phyloP scores from a whole-genome alignment of 345 rosid genomes.

The Citrus unshiu region DNA sequence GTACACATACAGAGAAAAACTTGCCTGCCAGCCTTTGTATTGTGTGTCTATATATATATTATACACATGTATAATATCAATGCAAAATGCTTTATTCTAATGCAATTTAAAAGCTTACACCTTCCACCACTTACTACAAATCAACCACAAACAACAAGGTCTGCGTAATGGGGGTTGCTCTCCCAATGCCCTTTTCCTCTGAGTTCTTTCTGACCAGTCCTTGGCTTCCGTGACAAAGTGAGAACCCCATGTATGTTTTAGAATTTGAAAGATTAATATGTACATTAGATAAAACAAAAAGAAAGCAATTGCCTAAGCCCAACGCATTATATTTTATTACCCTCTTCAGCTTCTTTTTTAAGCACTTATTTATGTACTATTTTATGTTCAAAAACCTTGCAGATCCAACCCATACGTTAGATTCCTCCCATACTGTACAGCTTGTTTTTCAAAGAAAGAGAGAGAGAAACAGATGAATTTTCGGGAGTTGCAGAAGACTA shows the following conservation, averaged over 20 bases:
- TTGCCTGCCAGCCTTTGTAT: not conserved
- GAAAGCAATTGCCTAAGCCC: constrained; percentile 38
- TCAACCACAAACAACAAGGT: constrained; percentile 10
- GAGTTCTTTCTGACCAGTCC: constrained; percentile 30
- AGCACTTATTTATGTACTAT: constrained; percentile 31
- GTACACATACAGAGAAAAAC: constrained; percentile 7
- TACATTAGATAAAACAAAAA: constrained; percentile 52
- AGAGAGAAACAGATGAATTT: constrained; percentile 13
- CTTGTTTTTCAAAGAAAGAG: constrained; percentile 35
- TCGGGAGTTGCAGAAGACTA: constrained; percentile 14
- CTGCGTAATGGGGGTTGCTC: constrained; percentile 27
- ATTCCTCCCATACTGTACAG: constrained; percentile 47
- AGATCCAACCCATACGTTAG: constrained; percentile 59
- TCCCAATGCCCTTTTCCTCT: constrained; percentile 38
- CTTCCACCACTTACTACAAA: not conserved
- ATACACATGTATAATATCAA: not conserved
- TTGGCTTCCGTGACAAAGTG: constrained; percentile 32
- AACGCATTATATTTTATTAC: constrained; percentile 17
- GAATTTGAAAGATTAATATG: not conserved
- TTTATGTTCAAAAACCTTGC: constrained; percentile 32
- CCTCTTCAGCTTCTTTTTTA: constrained; percentile 44
- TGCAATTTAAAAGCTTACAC: not conserved
- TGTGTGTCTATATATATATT: too few species aligned
- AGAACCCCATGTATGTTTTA: constrained; percentile 16
- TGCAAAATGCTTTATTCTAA: not conserved